Evolutionary conservation across 164 flowering plant genomes (phyloP).

Genomic region (Chimonanthus praecox): DNA sequence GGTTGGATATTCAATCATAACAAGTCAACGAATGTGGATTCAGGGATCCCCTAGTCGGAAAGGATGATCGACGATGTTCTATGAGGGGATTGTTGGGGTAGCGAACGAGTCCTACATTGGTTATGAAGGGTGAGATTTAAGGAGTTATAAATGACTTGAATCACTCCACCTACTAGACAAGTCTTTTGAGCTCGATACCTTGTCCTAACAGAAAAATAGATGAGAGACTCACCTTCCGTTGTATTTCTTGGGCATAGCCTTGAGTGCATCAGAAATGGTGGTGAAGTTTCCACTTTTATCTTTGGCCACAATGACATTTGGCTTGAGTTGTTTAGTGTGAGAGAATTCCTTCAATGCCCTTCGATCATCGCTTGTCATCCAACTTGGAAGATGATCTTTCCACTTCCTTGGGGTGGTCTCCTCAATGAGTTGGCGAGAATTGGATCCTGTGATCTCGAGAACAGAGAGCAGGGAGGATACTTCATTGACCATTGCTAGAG

Average conservation of each 20-base stretch:
- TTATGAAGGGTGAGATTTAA: too few species aligned
- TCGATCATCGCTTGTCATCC: slow-evolving; percentile 32
- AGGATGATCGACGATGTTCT: too few species aligned
- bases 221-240: slow-evolving; percentile 18
- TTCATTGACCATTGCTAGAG: slow-evolving; percentile 37
- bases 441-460: slow-evolving; percentile 13
- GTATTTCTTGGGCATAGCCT: slow-evolving; percentile 42
- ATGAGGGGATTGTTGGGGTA: too few species aligned
- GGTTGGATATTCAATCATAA: too few species aligned
- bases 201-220: too few species aligned
- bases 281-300: slow-evolving; percentile 71
- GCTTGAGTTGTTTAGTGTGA: slow-evolving; percentile 16
- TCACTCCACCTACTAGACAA: too few species aligned
- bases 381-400: slow-evolving; percentile 42
- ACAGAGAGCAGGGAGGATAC: slow-evolving; percentile 12
- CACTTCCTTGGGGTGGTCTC: background rate
- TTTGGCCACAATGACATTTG: slow-evolving; percentile 70
- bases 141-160: too few species aligned
- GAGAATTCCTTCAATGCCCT: slow-evolving; percentile 29
- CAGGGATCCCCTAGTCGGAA: too few species aligned
- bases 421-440: slow-evolving; percentile 17
- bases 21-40: too few species aligned
- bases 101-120: too few species aligned
- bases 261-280: slow-evolving; percentile 60
- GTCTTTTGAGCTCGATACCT: too few species aligned